These are phyloP conservation scores for Nymphaea thermarum DNA, from an alignment of 164 flowering plant genomes.

Conservation along the genomic window DNA sequence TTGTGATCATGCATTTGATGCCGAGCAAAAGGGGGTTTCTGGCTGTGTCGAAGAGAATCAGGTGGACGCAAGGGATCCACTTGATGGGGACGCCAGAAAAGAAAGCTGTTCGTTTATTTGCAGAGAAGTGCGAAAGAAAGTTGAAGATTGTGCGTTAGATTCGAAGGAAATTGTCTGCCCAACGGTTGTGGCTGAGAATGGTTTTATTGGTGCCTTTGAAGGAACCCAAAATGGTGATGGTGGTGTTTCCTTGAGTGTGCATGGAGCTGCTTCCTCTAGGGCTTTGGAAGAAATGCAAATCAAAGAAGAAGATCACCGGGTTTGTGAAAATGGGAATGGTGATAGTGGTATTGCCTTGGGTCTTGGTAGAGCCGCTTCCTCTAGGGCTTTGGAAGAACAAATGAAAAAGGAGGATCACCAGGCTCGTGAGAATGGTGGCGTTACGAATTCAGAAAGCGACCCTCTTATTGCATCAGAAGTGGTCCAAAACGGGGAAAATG, in stretches of 20 bases:
- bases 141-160: too few species aligned
- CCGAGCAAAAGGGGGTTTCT: too few species aligned
- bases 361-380: background rate
- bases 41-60: too few species aligned
- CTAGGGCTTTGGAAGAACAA: slow-evolving; percentile 6
- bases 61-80: too few species aligned
- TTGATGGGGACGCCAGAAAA: too few species aligned
- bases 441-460: background rate
- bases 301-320: slow-evolving; percentile 1
- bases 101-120: too few species aligned
- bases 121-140: too few species aligned
- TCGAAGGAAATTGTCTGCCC: too few species aligned
- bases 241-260: slow-evolving; percentile 2
- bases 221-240: slow-evolving; percentile 7
- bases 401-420: slow-evolving; percentile 1
- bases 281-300: slow-evolving; percentile 6
- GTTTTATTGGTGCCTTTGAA: background rate
- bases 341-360: slow-evolving; percentile 10
- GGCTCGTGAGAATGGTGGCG: background rate
- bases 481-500: slow-evolving; percentile 9
- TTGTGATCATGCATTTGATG: too few species aligned
- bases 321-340: background rate
- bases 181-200: background rate
- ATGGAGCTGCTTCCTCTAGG: background rate
- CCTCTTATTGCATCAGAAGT: slow-evolving; percentile 1